Percentiles rank a stretch among this genome's conserved stretches.
These are phyloP conservation scores for Linnemannia exigua DNA, from an alignment of 192 early-diverging fungal genomes.

Conservation along the genomic window DNA sequence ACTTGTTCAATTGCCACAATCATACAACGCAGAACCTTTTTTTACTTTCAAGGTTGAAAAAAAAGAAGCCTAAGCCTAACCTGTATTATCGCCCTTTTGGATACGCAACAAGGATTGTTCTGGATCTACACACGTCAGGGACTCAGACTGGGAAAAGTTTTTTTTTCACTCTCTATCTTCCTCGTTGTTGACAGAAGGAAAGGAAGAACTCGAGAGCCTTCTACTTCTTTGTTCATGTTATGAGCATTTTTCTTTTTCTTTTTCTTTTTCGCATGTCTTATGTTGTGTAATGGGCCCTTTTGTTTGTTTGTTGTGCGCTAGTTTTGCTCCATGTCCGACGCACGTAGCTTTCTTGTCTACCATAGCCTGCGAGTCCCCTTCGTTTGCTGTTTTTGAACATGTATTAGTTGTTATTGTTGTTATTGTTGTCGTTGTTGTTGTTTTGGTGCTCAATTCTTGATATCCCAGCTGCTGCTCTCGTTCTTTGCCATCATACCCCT, in stretches of 20 bases:
- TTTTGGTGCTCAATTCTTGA: background rate
- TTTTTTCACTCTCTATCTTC: background rate
- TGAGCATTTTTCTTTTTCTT: no score
- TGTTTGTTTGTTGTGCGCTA: no score
- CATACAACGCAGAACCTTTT: no score
- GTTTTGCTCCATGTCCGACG: no score
- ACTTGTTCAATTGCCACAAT: no score
- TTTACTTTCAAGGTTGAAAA: no score
- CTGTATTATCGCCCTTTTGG: background rate
- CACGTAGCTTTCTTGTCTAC: no score
- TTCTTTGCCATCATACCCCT: background rate
- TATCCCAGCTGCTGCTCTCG: background rate
- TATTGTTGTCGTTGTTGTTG: background rate
- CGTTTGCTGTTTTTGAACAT: no score
- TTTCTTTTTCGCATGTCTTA: background rate
- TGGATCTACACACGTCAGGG: no score
- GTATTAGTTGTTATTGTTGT: background rate
- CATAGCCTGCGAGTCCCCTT: no score
- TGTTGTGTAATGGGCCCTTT: no score
- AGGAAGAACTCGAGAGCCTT: background rate
- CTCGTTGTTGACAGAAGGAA: conserved; percentile 2
- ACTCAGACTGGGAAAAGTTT: background rate
- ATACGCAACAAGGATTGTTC: background rate
- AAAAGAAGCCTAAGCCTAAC: no score
- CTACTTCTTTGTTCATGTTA: background rate